phyloP scores from a whole-genome alignment of 352 stramenopile species.

The Globisporangium iwayamae region DNA sequence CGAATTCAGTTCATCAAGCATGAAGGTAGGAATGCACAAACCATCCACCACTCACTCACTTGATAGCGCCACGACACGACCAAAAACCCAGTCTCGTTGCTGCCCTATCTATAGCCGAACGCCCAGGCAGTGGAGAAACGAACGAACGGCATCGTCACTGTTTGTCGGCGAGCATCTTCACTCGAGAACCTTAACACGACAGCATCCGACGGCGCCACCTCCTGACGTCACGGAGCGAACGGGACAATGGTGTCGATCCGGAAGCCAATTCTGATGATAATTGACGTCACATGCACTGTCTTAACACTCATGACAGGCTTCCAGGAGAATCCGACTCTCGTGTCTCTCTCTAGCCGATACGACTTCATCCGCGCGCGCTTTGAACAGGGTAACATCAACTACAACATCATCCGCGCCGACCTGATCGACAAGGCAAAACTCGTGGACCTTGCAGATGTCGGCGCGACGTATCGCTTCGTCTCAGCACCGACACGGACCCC shows the following conservation, averaged over 20 bases:
- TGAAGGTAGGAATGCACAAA: background rate
- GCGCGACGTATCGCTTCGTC: slow-evolving; percentile 15
- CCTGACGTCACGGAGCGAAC: background rate
- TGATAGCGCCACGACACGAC: too few species aligned
- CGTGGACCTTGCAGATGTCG: slow-evolving; percentile 6
- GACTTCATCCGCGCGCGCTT: slow-evolving; percentile 18
- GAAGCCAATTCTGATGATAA: slow-evolving; percentile 13
- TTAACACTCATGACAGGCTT: slow-evolving; percentile 28
- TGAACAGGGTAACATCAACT: slow-evolving; percentile 23
- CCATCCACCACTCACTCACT: too few species aligned
- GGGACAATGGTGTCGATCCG: background rate
- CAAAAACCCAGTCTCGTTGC: too few species aligned
- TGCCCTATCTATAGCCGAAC: too few species aligned
- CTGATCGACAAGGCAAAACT: slow-evolving; percentile 15
- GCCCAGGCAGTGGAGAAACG: too few species aligned
- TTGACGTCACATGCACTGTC: slow-evolving; percentile 21
- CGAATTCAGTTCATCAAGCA: background rate
- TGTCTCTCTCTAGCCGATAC: slow-evolving; percentile 14
- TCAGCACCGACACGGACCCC: slow-evolving; percentile 24
- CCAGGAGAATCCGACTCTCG: slow-evolving; percentile 24
- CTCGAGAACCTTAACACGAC: too few species aligned
- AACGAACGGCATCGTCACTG: background rate
- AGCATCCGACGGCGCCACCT: too few species aligned
- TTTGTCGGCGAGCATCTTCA: background rate
- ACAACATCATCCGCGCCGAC: slow-evolving; percentile 22